Evolutionary conservation across 441 rosid species (phyloP).

Genomic region (Bocquillonia castaneifolia): DNA sequence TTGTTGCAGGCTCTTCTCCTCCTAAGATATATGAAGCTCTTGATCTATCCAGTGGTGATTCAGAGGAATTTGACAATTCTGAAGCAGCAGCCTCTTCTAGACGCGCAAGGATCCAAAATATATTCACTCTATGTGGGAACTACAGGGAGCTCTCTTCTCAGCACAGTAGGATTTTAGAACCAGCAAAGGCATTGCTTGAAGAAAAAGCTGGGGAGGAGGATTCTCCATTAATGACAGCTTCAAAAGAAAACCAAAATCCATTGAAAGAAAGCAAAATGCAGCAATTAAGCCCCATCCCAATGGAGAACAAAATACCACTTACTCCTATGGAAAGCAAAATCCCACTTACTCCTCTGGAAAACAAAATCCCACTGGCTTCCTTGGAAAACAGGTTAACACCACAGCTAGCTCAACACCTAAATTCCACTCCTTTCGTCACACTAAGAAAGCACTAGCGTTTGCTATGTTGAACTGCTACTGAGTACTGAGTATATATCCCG

Average conservation of each 20-base stretch:
- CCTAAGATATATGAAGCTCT: conserved; percentile 23
- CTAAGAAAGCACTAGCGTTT: conserved; percentile 32
- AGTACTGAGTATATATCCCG: conserved; percentile 24
- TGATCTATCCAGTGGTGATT: conserved; percentile 10
- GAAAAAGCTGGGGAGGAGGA: conserved; percentile 26
- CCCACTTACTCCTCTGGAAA: conserved; percentile 50
- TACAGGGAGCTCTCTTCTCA: conserved; percentile 81
- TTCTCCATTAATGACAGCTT: conserved; percentile 21
- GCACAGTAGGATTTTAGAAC: conserved; percentile 39
- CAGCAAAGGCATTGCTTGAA: conserved; percentile 29
- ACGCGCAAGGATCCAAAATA: conserved; percentile 64
- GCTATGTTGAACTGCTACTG: background rate
- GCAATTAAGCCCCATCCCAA: conserved; percentile 48
- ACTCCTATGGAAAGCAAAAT: conserved; percentile 49
- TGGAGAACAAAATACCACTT: conserved; percentile 49
- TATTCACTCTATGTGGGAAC: conserved; percentile 88
- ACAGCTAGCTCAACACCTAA: conserved; percentile 39
- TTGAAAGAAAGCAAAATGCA: conserved; percentile 24
- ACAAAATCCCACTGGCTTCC: conserved; percentile 35
- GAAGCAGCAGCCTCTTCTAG: conserved; percentile 56
- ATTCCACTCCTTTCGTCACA: conserved; percentile 54
- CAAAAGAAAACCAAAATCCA: conserved; percentile 52
- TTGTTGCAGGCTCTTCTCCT: conserved; percentile 27
- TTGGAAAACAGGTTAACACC: conserved; percentile 45
- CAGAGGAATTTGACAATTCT: conserved; percentile 22